Evolutionary conservation across 1,139 yeast genomes (phyloP), one percentile per base, ranked within the genome.

Genomic region (Candida sanyaensis): DNA sequence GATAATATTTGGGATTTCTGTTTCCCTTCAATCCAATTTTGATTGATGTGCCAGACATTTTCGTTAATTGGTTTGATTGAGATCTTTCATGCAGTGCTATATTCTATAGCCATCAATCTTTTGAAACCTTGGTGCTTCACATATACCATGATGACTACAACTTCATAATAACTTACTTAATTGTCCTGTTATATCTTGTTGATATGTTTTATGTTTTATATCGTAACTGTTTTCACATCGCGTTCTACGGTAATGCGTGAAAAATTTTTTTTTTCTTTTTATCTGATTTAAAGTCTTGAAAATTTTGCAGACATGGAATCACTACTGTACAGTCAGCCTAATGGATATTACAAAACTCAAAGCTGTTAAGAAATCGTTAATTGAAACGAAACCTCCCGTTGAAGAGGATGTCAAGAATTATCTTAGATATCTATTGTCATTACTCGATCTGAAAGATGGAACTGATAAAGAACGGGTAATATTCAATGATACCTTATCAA

Each of bases 401-500:
- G 37, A 49, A 29, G 11, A 26, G 11, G 43, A 47, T 37, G 33
- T 50, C 6, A 36, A 31, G 7, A 4, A 26, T 4, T 12, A 26
- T 28, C 47, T 48, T 30, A 8, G 21, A 2, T 12, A 32, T 13
- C 41, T 51, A 12, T n/a, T 45, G 21, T 28, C 42, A n/a, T 33
- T 48, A 27, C 32, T 51, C 10, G 10, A 43, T 13, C 31, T 13
- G 21, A 43, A 40, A 13, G 41, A 46, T 10, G 50, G 37, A 21
- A 42, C 31, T 5, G 38, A 33, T 23, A 48, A 44, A 17, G 50
- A 51, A 13, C n/a, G 50, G 24, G 50, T 51, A 2, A 37, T 73
- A 1, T 71, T 82, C 17, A 78, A 83, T 38, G 96, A 88, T 56
- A 71, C 86, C 0, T 59, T 87, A 36, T 71, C 88, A 1, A 73